Base-by-base conservation (phyloP, 1,139 yeast species). In the Pichia sp. region DNA sequence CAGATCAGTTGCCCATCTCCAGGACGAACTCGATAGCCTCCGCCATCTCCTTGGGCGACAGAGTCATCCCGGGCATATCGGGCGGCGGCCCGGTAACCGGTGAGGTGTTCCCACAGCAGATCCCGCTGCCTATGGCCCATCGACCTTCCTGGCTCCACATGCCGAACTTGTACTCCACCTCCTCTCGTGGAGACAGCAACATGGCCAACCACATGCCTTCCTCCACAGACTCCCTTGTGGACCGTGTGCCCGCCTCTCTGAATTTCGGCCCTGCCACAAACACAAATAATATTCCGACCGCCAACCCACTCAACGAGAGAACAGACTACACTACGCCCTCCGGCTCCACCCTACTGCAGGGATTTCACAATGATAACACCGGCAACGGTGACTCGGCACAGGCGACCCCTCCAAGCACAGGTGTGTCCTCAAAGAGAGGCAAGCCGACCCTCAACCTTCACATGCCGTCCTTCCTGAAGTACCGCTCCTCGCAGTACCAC, bases 111-210 rank as follows among this genome's bases (percentile, higher is more conserved):
- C 15, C 16, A 13, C 26, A 38, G 29, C 32, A 40, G 30, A 47
- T 30, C 23, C 51, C 53, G n/a, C 31, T 54, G 50, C 49, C 51
- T 15, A 47, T 41, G 64, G 60, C 50, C 16, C 54, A 46, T 16
- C 65, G 63, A 53, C 71, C 71, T 8, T 67, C 71, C 8, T 68
- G 71, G 71, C 55, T 68, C 16, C 70, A 68, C 48, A 32, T 53
- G 44, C 64, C 64, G 44, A 66, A 64, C 46, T 64, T 64, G 31
- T 53, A 52, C 47, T 63, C 65, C 46, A 60, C 64, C 11, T 62
- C 64, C 8, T 62, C 64, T 10, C 59, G 69, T 54, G 54, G 43
- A 2, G 47, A 41, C 15, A 42, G 29, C 15, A 42, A 16, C 15
- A 16, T 8, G n/a, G 32, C 41, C 13, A 45, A 31, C 30, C 47